Conservation (phyloP, 2,329 filamentous ascomycete genomes). For the Pseudogymnoascus sp. region DNA sequence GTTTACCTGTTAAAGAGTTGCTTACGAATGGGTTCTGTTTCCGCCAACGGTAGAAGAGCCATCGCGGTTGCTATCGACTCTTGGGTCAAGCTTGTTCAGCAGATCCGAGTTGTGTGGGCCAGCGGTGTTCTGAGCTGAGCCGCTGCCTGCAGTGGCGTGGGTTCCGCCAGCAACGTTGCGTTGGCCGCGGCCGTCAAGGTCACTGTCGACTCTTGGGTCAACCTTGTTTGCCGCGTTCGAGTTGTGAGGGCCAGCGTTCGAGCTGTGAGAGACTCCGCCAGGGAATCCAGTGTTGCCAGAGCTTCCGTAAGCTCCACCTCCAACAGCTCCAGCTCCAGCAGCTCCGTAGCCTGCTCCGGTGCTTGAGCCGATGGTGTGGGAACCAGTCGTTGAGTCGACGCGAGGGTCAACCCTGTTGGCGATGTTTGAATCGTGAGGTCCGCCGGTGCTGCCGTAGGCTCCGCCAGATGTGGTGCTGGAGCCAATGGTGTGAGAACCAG, state of each 20-base stretch:
- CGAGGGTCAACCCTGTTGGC: slow-evolving; percentile 46
- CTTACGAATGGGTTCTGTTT: slow-evolving; percentile 40
- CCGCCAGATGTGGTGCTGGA: neutral
- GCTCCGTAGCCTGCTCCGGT: slow-evolving; percentile 13
- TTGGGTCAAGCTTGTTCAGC: slow-evolving; percentile 47
- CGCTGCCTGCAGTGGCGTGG: slow-evolving; percentile 27
- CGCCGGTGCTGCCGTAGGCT: slow-evolving; percentile 3
- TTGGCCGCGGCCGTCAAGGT: slow-evolving; percentile 37
- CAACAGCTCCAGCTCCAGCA: slow-evolving; percentile 12
- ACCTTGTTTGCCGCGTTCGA: slow-evolving; percentile 35
- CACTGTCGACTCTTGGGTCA: slow-evolving; percentile 47
- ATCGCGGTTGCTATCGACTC: slow-evolving; percentile 39
- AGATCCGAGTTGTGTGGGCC: slow-evolving; percentile 46
- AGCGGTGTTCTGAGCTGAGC: slow-evolving; percentile 37
- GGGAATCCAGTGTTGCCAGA: neutral
- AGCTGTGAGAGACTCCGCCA: slow-evolving; percentile 23
- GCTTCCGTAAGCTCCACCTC: slow-evolving; percentile 13
- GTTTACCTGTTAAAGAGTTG: slow-evolving; percentile 4
- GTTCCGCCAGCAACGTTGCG: slow-evolving; percentile 19
- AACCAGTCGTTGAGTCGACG: slow-evolving; percentile 43
- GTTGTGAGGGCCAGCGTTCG: slow-evolving; percentile 33
- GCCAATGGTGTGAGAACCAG: slow-evolving; percentile 9
- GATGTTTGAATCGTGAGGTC: slow-evolving; percentile 18
- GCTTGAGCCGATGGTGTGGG: slow-evolving; percentile 18
- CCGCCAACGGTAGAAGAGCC: slow-evolving; percentile 47